Evolutionary conservation across 2,329 filamentous ascomycete genomes (phyloP).

Genomic region (Aspergillus bombycis): DNA sequence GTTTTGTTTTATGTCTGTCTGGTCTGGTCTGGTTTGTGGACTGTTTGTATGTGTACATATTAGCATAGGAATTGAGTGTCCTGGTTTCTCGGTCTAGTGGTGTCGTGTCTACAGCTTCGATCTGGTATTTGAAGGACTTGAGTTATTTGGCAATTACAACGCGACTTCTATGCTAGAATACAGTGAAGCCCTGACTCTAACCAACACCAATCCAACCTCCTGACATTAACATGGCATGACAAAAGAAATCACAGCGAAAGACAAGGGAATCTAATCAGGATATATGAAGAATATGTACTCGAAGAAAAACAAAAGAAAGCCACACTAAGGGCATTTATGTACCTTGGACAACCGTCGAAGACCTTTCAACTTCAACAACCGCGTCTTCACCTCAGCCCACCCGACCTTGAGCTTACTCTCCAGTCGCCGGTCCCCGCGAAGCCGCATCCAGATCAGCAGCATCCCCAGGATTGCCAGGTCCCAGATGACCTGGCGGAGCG

Average conservation of each 20-base stretch:
- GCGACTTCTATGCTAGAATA: conserved; percentile 19
- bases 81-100: conserved; percentile 28
- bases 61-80: conserved; percentile 41
- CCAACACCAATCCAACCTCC: conserved; percentile 6
- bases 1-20: conserved; percentile 23
- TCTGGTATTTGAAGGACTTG: not conserved
- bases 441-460: conserved; percentile 45
- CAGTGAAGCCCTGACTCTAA: conserved; percentile 14
- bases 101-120: conserved; percentile 9
- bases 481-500: conserved; percentile 72
- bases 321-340: conserved; percentile 29
- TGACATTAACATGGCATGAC: not conserved
- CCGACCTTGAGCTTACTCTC: conserved; percentile 42
- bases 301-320: conserved; percentile 14
- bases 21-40: conserved; percentile 22
- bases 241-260: conserved; percentile 12
- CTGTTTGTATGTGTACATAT: conserved; percentile 42
- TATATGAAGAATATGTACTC: conserved; percentile 6
- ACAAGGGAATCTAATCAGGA: conserved; percentile 2
- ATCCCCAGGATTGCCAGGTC: conserved; percentile 62
- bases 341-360: conserved; percentile 26
- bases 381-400: conserved; percentile 38
- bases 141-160: not conserved
- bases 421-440: conserved; percentile 46
- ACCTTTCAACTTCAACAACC: conserved; percentile 32